These are phyloP conservation scores for Penicillium roqueforti DNA, from an alignment of 495 filamentous ascomycete genomes.

Conservation along the genomic window DNA sequence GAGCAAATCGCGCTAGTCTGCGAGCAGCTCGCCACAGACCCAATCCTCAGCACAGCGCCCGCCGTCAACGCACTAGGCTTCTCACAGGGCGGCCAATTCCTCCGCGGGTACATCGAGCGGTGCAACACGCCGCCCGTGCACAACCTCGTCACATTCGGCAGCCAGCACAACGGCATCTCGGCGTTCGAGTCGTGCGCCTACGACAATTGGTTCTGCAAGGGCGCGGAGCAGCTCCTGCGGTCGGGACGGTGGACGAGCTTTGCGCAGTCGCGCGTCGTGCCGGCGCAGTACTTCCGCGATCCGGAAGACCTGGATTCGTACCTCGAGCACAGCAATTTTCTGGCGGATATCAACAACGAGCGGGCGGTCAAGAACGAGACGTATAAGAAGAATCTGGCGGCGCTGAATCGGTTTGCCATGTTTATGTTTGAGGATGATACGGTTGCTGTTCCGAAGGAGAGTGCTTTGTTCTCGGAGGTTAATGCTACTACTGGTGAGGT, in stretches of 20 bases:
- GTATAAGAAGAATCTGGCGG: conserved; percentile 68
- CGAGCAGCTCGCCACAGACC: conserved; percentile 68
- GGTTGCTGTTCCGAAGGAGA: conserved; percentile 87
- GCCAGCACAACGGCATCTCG: conserved; percentile 88
- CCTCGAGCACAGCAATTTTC: conserved; percentile 78
- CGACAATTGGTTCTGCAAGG: conserved; percentile 74
- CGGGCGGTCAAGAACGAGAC: conserved; percentile 63
- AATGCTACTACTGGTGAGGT: conserved; percentile 61
- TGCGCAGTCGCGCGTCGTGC: conserved; percentile 75
- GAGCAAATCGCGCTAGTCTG: conserved; percentile 76
- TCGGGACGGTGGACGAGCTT: conserved; percentile 69
- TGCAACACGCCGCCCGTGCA: conserved; percentile 79
- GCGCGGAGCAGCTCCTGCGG: conserved; percentile 67
- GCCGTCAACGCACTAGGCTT: conserved; percentile 91
- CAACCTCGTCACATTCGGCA: conserved; percentile 86
- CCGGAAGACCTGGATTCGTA: conserved; percentile 66
- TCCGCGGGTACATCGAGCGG: conserved; percentile 86
- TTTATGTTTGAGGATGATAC: conserved; percentile 84
- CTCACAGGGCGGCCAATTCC: conserved; percentile 93
- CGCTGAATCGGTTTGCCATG: conserved; percentile 78
- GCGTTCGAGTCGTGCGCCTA: conserved; percentile 66
- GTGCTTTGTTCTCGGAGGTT: conserved; percentile 84
- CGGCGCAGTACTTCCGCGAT: conserved; percentile 92
- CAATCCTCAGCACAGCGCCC: conserved; percentile 72
- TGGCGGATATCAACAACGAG: conserved; percentile 99